Evolutionary conservation across 441 rosid genomes (phyloP), one percentile per base, ranked within the genome.

Genomic region (Arabidopsis hybrid): DNA sequence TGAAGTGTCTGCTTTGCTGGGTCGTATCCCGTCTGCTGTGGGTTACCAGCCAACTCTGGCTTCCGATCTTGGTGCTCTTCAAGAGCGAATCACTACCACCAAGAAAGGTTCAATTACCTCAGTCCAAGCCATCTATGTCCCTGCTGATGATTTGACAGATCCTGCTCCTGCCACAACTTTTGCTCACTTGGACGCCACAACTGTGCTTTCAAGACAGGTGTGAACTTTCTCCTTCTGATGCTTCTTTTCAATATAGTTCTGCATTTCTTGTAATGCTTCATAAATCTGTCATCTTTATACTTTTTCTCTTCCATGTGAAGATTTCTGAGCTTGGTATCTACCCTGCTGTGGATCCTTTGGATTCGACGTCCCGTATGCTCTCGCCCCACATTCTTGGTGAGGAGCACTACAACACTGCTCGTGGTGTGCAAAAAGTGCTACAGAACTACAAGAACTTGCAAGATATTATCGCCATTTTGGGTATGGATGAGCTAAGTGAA

Each of bases 121-220:
- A 18, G 95, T 95, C 57, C 99, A 95, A 84, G 99, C 98, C 77
- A 91, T 95, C 52, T 95, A 92, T 58, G 99, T 95, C 72, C 99
- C 99, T 81, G 99, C 98, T 80, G 98, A 95, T 82, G 99, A 92
- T 79, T 83, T 95, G 91, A 95, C 99, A 53, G 99, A 95, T 91
- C 99, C 99, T 7, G 99, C 99, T 85, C 99, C 98, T 31, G 99
- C 99, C n/a, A 95, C 99, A 59, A 92, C 98, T 17, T 95, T 95
- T 58, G 96, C 98, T 79, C 99, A 95, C 88, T 91, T 95, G 95
- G 99, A 95, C 71, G 99, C 97, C 69, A 95, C 99, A 29, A 95
- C 99, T 42, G 99, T 95, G 91, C 73, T 95, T 74, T 95, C 99
- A 0, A 89, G 99, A 75, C 98, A 92, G 92, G 99, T 89, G 7